phyloP scores from a whole-genome alignment of 139 green algal genomes.

The Ettlia oleoabundans region DNA sequence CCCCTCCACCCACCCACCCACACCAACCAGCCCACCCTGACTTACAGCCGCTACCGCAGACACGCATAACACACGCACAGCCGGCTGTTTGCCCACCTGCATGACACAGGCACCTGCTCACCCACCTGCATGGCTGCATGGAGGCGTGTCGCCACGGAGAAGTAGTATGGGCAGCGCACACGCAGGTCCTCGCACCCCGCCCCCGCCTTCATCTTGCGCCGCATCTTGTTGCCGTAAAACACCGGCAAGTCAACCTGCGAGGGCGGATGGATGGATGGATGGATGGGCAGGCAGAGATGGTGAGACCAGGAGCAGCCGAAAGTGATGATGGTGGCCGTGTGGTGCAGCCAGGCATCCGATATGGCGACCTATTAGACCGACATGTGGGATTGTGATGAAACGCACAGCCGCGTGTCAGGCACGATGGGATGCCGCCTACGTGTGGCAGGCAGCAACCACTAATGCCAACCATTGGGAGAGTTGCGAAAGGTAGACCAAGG shows the following conservation, averaged over 20 bases:
- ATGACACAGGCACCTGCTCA: too few species aligned
- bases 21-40: not conserved
- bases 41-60: not conserved
- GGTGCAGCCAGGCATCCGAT: too few species aligned
- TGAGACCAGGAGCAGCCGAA: not conserved
- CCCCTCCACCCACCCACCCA: too few species aligned
- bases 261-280: not conserved
- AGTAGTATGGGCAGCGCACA: constrained; percentile 63
- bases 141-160: constrained; percentile 47
- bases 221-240: constrained; percentile 60
- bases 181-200: constrained; percentile 61
- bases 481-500: too few species aligned
- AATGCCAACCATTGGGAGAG: too few species aligned
- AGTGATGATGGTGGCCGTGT: too few species aligned
- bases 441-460: not conserved
- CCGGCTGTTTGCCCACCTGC: too few species aligned
- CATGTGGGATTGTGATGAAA: too few species aligned
- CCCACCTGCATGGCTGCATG: constrained; percentile 42
- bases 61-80: too few species aligned
- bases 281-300: not conserved
- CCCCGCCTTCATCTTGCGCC: constrained; percentile 59
- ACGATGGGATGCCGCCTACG: too few species aligned
- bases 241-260: constrained; percentile 36
- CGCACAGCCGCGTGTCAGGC: too few species aligned
- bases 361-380: too few species aligned